phyloP scores from a whole-genome alignment of 192 early-diverging fungal genomes.

The Funneliformis mosseae region DNA sequence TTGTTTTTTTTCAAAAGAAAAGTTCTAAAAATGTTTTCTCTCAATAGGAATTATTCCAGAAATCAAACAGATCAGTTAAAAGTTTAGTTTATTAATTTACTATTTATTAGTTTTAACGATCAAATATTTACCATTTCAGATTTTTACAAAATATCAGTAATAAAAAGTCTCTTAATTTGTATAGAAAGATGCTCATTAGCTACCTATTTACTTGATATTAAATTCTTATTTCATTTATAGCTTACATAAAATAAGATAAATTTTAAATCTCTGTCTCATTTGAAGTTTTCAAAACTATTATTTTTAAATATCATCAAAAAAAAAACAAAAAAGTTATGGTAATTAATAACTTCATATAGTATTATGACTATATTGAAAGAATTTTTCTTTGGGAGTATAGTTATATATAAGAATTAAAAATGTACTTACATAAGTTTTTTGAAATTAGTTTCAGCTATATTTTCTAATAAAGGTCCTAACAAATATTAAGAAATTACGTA shows the following conservation, averaged over 20 bases:
- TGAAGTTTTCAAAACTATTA: not conserved
- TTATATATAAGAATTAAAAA: no score
- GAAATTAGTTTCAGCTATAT: no score
- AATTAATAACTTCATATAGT: slow-evolving; percentile 55
- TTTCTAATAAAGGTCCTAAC: no score
- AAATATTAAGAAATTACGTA: no score
- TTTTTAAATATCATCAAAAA: no score
- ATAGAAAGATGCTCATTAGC: slow-evolving; percentile 53
- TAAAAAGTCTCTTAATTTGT: slow-evolving; percentile 53
- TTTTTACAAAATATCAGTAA: slow-evolving; percentile 64
- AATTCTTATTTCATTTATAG: slow-evolving; percentile 56
- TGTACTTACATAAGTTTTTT: no score
- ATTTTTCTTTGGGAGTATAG: slow-evolving; percentile 58
- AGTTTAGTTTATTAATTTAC: not conserved
- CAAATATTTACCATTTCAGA: slow-evolving; percentile 38
- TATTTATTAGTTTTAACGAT: not conserved
- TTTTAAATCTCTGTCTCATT: not conserved
- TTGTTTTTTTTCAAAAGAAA: no score
- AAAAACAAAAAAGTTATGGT: no score
- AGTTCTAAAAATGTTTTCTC: no score
- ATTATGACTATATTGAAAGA: slow-evolving; percentile 59
- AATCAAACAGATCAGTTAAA: not conserved
- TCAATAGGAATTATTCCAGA: no score
- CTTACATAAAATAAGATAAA: slow-evolving; percentile 64
- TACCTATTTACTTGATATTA: slow-evolving; percentile 52